phyloP scores from a whole-genome alignment of 1,139 yeast species.

The Arxiozyma heterogenica region DNA sequence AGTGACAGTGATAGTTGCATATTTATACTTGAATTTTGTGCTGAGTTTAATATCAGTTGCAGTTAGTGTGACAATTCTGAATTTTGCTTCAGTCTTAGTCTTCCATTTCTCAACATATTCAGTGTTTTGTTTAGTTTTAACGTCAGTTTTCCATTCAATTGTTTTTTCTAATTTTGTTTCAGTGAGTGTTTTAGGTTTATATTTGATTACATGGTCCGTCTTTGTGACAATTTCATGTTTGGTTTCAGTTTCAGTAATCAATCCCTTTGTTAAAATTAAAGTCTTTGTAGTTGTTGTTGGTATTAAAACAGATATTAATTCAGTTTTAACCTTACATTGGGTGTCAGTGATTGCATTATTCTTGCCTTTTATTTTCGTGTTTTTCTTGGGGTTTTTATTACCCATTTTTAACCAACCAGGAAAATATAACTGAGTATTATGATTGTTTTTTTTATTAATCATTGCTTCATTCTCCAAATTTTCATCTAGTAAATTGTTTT shows the following conservation, averaged over 20 bases:
- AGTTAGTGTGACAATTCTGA: slow-evolving; percentile 9
- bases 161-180: slow-evolving; percentile 1
- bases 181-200: neutral
- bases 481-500: neutral
- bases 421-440: neutral
- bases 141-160: slow-evolving; percentile 3
- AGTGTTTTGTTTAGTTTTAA: slow-evolving; percentile 5
- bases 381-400: slow-evolving; percentile 2
- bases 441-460: neutral
- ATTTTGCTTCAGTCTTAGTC: slow-evolving; percentile 6
- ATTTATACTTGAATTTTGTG: slow-evolving; percentile 13
- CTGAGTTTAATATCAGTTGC: slow-evolving; percentile 13
- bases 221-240: slow-evolving; percentile 7
- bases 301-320: slow-evolving; percentile 7
- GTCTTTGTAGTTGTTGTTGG: slow-evolving; percentile 9
- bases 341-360: slow-evolving; percentile 5
- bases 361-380: slow-evolving; percentile 6
- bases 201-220: slow-evolving; percentile 9
- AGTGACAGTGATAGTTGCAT: slow-evolving; percentile 14
- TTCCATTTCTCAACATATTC: slow-evolving; percentile 6
- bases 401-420: slow-evolving; percentile 7
- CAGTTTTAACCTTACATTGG: slow-evolving; percentile 3
- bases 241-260: slow-evolving; percentile 2
- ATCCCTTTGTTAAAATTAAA: neutral
- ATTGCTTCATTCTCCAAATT: neutral